Conservation (phyloP, 2,329 filamentous ascomycete species). For the Xylaria sp. region DNA sequence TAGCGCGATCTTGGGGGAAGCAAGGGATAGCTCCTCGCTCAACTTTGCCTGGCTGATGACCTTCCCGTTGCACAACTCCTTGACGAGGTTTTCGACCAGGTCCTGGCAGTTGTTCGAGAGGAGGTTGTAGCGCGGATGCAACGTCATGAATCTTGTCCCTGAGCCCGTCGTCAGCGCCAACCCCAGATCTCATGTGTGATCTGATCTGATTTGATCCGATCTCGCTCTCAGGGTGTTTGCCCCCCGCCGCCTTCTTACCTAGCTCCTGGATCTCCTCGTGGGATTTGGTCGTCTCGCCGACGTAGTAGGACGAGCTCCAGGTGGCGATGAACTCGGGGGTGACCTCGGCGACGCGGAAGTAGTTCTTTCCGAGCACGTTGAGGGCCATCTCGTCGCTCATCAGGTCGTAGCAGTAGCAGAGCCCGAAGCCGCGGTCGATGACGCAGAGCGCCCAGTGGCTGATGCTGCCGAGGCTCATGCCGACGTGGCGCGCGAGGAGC, state of each 20-base stretch:
- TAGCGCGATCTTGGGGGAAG: slow-evolving; percentile 35
- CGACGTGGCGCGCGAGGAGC: slow-evolving; percentile 34
- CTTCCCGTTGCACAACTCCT: slow-evolving; percentile 36
- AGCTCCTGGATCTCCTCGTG: slow-evolving; percentile 36
- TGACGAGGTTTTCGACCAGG: slow-evolving; percentile 37
- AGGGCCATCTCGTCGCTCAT: slow-evolving; percentile 37
- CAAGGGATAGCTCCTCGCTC: slow-evolving; percentile 34
- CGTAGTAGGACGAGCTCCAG: slow-evolving; percentile 37
- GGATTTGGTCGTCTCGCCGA: slow-evolving; percentile 38
- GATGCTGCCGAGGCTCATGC: slow-evolving; percentile 36
- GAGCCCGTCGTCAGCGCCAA: slow-evolving; percentile 1
- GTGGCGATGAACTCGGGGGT: slow-evolving; percentile 32
- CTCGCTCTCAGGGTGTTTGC: background rate
- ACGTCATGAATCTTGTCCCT: slow-evolving; percentile 33
- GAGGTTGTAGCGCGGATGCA: slow-evolving; percentile 38
- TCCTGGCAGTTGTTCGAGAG: slow-evolving; percentile 39
- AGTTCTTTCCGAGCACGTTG: slow-evolving; percentile 33
- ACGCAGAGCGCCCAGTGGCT: slow-evolving; percentile 36
- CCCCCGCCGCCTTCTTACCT: slow-evolving; percentile 30
- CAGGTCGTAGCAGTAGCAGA: slow-evolving; percentile 35
- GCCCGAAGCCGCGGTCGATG: slow-evolving; percentile 29
- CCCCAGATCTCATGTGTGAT: background rate
- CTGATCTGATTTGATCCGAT: too few relatives aligned
- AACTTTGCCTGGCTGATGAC: slow-evolving; percentile 38
- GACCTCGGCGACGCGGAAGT: slow-evolving; percentile 35